Conservation (phyloP, 2,329 filamentous ascomycete species). For the Penicillium sp. region DNA sequence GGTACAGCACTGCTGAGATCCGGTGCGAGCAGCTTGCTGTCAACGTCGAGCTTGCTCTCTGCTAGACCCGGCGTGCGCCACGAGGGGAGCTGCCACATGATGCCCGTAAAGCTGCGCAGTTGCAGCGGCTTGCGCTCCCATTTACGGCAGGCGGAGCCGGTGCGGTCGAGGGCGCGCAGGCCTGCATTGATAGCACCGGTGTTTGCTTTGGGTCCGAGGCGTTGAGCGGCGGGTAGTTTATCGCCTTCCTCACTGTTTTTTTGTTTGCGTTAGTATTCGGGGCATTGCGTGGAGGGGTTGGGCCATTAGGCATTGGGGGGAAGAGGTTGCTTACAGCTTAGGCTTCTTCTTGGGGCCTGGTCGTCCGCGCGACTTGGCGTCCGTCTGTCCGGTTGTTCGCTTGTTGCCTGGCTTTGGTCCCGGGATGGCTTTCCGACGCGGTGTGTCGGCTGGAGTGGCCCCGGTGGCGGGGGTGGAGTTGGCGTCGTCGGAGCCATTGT, state of each 20-base stretch:
- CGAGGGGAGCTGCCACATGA: constrained; percentile 75
- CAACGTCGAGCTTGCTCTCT: constrained; percentile 59
- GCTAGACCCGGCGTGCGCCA: constrained; percentile 65
- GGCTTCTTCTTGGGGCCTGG: constrained; percentile 97
- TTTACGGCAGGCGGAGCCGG: constrained; percentile 86
- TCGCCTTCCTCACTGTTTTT: constrained; percentile 53
- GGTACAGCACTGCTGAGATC: constrained; percentile 52
- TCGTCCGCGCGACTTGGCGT: constrained; percentile 70
- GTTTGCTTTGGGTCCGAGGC: constrained; percentile 94
- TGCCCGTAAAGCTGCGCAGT: constrained; percentile 90
- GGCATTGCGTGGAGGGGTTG: background rate
- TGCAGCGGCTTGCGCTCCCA: constrained; percentile 83
- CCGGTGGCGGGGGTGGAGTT: constrained; percentile 43
- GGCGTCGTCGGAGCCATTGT: constrained; percentile 44
- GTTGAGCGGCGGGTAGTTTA: constrained; percentile 57
- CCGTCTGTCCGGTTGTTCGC: constrained; percentile 45
- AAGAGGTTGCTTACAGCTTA: constrained; percentile 70
- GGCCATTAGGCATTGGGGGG: background rate
- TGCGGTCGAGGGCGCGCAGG: constrained; percentile 88
- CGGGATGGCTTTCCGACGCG: constrained; percentile 76
- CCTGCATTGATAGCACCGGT: constrained; percentile 97
- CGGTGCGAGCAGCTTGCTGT: constrained; percentile 40
- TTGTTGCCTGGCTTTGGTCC: constrained; percentile 67
- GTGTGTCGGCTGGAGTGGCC: constrained; percentile 45
- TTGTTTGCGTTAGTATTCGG: background rate